A percentile compares a stretch with the other conserved stretches of the same genome.
Conservation (phyloP, 306 rosid species). For the Dryas alaskensis region DNA sequence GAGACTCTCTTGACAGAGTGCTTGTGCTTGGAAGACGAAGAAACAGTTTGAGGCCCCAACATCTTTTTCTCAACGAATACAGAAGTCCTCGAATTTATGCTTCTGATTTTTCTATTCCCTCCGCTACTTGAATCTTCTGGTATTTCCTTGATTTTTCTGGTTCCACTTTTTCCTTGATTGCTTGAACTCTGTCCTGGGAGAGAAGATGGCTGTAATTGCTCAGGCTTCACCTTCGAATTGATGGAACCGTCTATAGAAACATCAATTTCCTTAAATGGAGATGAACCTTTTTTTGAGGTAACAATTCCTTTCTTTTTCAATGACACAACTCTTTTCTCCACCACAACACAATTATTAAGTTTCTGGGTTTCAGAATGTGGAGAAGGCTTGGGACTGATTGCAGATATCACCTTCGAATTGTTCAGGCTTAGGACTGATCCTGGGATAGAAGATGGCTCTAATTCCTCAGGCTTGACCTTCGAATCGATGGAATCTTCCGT, state of each 20-base stretch:
- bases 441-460: conserved; percentile 10
- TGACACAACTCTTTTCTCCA: conserved; percentile 35
- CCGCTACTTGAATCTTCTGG: conserved; percentile 20
- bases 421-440: not conserved
- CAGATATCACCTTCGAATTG: not conserved
- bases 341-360: conserved; percentile 18
- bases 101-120: conserved; percentile 30
- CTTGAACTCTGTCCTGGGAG: not conserved
- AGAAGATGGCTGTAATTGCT: conserved; percentile 7
- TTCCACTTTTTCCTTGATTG: conserved; percentile 10
- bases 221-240: conserved; percentile 2
- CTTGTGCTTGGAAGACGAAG: conserved; percentile 37
- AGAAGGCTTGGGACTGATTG: conserved; percentile 27
- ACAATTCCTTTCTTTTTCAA: not conserved
- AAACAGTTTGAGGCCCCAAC: conserved; percentile 18
- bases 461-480: conserved; percentile 8
- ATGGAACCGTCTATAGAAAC: conserved; percentile 32
- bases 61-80: conserved; percentile 29
- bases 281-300: conserved; percentile 32
- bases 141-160: conserved; percentile 19
- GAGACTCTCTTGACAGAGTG: conserved; percentile 31
- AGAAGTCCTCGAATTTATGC: conserved; percentile 27
- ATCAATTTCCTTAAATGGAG: conserved; percentile 33
- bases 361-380: conserved; percentile 23
- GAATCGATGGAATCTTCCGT: conserved; percentile 23